Evolutionary conservation across 768 basidiomycete genomes (phyloP).

Genomic region (Rhodotorula toruloides): DNA sequence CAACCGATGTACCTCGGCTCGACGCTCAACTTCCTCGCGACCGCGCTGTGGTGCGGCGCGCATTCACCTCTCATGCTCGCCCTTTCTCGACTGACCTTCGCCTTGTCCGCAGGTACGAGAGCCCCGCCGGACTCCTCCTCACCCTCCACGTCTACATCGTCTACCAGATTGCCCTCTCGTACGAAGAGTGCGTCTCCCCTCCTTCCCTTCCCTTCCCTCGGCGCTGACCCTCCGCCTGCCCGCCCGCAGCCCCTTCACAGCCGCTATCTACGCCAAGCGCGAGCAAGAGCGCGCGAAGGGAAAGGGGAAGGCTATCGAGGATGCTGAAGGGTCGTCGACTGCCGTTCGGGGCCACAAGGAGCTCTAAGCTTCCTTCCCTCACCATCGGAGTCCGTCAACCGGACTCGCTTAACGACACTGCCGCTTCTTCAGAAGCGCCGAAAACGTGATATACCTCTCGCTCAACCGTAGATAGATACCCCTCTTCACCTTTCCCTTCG

Average conservation of each 20-base stretch:
- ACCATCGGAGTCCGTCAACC: no score
- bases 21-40: constrained; percentile 80
- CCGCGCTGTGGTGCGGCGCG: constrained; percentile 69
- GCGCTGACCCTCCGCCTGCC: not conserved
- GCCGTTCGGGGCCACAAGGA: constrained; percentile 5
- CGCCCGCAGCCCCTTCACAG: constrained; percentile 50
- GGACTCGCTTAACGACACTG: no score
- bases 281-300: constrained; percentile 23
- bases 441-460: not conserved
- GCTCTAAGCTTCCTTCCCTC: constrained; percentile 13
- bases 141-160: constrained; percentile 74
- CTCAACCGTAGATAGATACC: no score
- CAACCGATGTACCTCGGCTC: constrained; percentile 98
- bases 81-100: not conserved
- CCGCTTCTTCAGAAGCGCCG: not conserved
- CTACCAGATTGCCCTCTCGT: constrained; percentile 75
- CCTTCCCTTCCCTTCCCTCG: not conserved
- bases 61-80: not conserved
- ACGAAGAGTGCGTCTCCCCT: constrained; percentile 68
- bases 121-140: constrained; percentile 75
- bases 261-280: constrained; percentile 49
- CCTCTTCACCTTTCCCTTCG: no score
- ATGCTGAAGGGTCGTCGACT: not conserved
- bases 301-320: not conserved
- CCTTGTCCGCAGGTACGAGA: constrained; percentile 61